Percentiles rank a stretch among this genome's conserved stretches.
phyloP scores from a whole-genome alignment of 139 green algal genomes.

The Chlorella vulgaris region DNA sequence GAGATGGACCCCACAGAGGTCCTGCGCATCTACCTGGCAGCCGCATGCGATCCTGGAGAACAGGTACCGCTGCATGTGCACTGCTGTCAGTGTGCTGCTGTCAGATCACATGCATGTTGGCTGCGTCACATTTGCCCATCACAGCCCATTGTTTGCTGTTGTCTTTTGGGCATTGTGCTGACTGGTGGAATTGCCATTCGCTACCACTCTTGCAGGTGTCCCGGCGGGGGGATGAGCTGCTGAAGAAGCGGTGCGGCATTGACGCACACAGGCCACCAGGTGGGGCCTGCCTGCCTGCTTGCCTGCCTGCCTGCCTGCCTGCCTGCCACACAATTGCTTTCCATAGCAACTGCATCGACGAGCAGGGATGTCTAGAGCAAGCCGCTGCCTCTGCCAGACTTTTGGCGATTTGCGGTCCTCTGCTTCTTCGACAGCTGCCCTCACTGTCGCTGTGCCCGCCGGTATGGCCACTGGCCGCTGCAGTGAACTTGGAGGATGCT shows the following conservation, averaged over 20 bases:
- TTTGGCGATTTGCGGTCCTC: neutral
- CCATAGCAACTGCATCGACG: neutral
- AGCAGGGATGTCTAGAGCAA: no score
- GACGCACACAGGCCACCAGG: constrained; percentile 27
- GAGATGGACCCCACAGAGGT: constrained; percentile 46
- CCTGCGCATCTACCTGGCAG: constrained; percentile 69
- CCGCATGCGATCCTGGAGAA: constrained; percentile 66
- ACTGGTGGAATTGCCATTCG: neutral
- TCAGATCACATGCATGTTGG: neutral
- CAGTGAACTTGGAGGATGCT: constrained; percentile 73
- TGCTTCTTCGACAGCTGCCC: neutral
- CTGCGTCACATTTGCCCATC: neutral
- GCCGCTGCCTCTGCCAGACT: no score
- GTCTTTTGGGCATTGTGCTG: no score
- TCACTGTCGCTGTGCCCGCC: neutral
- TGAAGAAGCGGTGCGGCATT: constrained; percentile 60
- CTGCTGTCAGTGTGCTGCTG: neutral
- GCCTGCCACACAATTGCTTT: no score
- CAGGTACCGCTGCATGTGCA: constrained; percentile 46
- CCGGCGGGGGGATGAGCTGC: constrained; percentile 80
- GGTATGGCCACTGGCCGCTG: neutral
- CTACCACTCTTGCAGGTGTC: constrained; percentile 29
- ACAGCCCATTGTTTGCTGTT: no score
- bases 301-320: no score
- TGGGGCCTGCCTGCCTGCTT: no score